These are phyloP conservation scores for Puccinia polysora DNA, from an alignment of 1,284 basidiomycete species.

Conservation along the genomic window DNA sequence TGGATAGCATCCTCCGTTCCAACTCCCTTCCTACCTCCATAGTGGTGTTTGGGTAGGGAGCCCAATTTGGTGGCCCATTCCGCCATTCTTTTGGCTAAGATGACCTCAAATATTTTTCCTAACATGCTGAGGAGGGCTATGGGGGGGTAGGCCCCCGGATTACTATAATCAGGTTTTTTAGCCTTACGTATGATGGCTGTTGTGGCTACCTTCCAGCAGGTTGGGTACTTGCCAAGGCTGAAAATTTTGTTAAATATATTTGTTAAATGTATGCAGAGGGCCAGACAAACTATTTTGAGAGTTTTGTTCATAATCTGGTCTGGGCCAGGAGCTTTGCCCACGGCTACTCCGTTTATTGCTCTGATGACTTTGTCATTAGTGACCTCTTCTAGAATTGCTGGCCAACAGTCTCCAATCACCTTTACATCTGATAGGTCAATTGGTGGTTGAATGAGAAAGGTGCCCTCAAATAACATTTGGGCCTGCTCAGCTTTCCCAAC, in stretches of 20 bases:
- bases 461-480: not conserved
- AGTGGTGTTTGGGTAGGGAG: not conserved
- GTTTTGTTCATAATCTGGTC: not conserved
- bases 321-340: not conserved
- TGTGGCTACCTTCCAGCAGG: not conserved
- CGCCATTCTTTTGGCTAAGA: not conserved
- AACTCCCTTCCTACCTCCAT: not conserved
- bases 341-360: not conserved
- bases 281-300: not conserved
- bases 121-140: not conserved
- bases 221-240: not conserved
- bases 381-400: too few species aligned
- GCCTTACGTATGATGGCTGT: constrained; percentile 3
- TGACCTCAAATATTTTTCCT: not conserved
- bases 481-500: not conserved
- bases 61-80: not conserved
- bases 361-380: not conserved
- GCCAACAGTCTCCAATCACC: too few species aligned
- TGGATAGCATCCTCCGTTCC: not conserved
- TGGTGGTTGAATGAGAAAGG: not conserved
- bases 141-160: not conserved
- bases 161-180: not conserved
- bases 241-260: not conserved
- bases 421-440: too few species aligned
- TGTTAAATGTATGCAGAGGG: not conserved